phyloP scores from a whole-genome alignment of 495 filamentous ascomycete species.

The Lichina pygmaea region DNA sequence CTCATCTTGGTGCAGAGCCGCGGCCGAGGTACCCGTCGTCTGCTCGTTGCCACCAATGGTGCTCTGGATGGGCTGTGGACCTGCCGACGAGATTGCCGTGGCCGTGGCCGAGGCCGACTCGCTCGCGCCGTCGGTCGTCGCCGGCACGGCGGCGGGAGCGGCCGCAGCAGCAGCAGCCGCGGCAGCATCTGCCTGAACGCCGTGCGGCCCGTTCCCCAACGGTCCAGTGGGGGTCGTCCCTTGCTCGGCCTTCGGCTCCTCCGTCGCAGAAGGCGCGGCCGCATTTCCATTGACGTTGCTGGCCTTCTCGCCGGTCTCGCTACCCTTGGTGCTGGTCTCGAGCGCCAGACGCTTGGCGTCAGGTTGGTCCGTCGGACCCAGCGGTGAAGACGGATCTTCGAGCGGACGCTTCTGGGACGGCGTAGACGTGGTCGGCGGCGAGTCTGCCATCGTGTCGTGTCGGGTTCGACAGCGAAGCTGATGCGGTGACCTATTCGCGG shows the following conservation, averaged over 20 bases:
- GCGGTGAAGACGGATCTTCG: slow-evolving; percentile 87
- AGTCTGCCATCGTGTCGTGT: background rate
- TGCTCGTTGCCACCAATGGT: slow-evolving; percentile 29
- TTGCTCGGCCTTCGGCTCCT: slow-evolving; percentile 24
- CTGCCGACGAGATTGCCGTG: slow-evolving; percentile 13
- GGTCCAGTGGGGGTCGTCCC: slow-evolving; percentile 12
- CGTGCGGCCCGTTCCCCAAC: slow-evolving; percentile 19
- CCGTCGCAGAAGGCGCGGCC: slow-evolving; percentile 10
- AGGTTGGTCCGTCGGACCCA: slow-evolving; percentile 68
- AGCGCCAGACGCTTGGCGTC: slow-evolving; percentile 92
- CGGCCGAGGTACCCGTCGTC: slow-evolving; percentile 20
- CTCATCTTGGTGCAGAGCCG: slow-evolving; percentile 45
- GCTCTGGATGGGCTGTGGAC: slow-evolving; percentile 37
- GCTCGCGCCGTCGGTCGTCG: background rate
- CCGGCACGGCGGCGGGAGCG: slow-evolving; percentile 14
- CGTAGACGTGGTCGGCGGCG: slow-evolving; percentile 28
- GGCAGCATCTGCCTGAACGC: slow-evolving; percentile 33
- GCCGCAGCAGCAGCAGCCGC: slow-evolving; percentile 43
- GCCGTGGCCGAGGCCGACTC: slow-evolving; percentile 42
- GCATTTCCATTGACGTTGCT: slow-evolving; percentile 15
- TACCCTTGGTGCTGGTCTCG: slow-evolving; percentile 58
- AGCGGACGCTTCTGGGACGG: slow-evolving; percentile 74
- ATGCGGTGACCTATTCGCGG: background rate
- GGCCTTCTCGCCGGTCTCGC: slow-evolving; percentile 11
- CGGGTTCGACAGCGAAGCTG: background rate